Base-by-base conservation (phyloP, 768 basidiomycete genomes). In the Pulveroboletus sp. region DNA sequence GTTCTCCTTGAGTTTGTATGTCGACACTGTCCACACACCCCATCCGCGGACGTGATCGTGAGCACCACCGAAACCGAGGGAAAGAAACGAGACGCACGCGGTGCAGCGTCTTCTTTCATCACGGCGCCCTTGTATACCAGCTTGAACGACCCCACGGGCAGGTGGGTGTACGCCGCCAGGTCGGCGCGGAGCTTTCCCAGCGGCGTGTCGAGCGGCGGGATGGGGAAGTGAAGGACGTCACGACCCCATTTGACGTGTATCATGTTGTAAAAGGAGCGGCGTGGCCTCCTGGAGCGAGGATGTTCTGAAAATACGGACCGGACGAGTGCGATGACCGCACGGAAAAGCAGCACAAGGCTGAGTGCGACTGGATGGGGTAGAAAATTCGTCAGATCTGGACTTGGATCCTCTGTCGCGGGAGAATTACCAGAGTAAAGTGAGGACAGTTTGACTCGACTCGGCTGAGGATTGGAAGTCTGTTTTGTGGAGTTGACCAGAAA, bases 111-210 rank as follows among this genome's bases (percentile, higher is more conserved):
- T 63, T 95, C 91, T 57, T 85, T 86, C 79, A 97, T 86, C 67
- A 96, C 80, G 2, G 90, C 93, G 32, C 95, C 95, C 39, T 86
- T 81, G 71, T 88, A 85, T 55, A 98, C 82, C 61, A 98, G 78
- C 66, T 93, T 91, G 77, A 96, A 90, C 24, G 79, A 78, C 55
- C 77, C 61, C 24, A 69, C 65, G 0, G 85, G 80, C 12, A 97
- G 76, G 46, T 83, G 83, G 3, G 89, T 93, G 60, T 85, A 81
- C 6, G 83, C 76, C 13, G 89, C 84, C 43, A 96, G 71, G 19
- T 77, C 73, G 4, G 73, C 57, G 32, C 87, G 78, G 44, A 94
- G 67, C 8, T 69, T 68, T 22, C 73, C 71, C 40, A 93, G 77
- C 12, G 77, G 77, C 0, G 86, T 80, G 44, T 76, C 62, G 17